A percentile compares a stretch with the other conserved stretches of the same genome.
phyloP scores from a whole-genome alignment of 768 basidiomycete species.

The Strobilomyces echinocephalus region DNA sequence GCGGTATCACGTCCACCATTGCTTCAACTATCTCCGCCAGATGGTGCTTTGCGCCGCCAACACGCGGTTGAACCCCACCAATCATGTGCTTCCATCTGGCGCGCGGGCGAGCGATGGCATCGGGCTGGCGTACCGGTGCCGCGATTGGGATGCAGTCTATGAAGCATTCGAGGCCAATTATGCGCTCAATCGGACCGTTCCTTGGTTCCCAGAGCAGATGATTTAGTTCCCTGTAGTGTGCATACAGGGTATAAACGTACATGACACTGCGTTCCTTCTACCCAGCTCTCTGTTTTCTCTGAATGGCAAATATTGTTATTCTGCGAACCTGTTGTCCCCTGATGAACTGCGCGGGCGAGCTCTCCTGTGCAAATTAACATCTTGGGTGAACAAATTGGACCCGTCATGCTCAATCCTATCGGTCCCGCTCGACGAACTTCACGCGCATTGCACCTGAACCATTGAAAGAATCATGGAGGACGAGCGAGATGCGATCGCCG shows the following conservation, averaged over 20 bases:
- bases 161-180: conserved; percentile 17
- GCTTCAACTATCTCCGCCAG: conserved; percentile 39
- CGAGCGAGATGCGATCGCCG: too few relatives aligned
- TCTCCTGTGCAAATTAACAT: not conserved
- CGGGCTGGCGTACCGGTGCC: conserved; percentile 18
- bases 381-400: conserved; percentile 9
- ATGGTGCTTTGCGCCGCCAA: conserved; percentile 35
- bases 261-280: not conserved
- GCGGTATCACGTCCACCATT: conserved; percentile 28
- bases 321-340: too few relatives aligned
- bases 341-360: not conserved
- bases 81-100: conserved; percentile 12
- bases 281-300: not conserved
- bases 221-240: not conserved
- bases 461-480: not conserved
- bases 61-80: conserved; percentile 27
- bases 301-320: too few relatives aligned
- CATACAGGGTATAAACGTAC: not conserved
- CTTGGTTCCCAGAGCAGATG: conserved; percentile 2
- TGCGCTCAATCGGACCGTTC: conserved; percentile 19
- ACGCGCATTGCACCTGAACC: conserved; percentile 9
- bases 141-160: conserved; percentile 22
- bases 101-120: conserved; percentile 18
- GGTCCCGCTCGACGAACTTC: not conserved
- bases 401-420: not conserved